These are phyloP conservation scores for Urtica urens DNA, from an alignment of 306 rosid genomes.

Conservation along the genomic window DNA sequence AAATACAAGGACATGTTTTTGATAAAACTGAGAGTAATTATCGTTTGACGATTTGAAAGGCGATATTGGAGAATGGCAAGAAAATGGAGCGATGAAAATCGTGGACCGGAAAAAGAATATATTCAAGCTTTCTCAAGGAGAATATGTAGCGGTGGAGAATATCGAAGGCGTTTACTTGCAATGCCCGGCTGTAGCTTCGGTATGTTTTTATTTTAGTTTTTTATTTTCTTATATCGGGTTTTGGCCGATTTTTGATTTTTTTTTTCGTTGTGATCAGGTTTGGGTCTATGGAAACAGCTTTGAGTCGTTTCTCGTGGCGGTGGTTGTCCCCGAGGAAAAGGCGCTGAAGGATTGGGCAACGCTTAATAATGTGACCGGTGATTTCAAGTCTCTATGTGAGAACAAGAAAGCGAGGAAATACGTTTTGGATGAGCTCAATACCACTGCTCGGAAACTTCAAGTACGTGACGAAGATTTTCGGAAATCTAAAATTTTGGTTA, in stretches of 20 bases:
- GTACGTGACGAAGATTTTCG: slow-evolving; percentile 25
- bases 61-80: slow-evolving; percentile 95
- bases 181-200: slow-evolving; percentile 72
- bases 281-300: slow-evolving; percentile 97
- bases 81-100: slow-evolving; percentile 77
- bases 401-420: slow-evolving; percentile 53
- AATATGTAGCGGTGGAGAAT: slow-evolving; percentile 82
- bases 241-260: not conserved
- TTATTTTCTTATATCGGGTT: too few species aligned
- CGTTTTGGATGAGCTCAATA: slow-evolving; percentile 75
- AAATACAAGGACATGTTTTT: not conserved
- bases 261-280: slow-evolving; percentile 30
- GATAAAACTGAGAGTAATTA: not conserved
- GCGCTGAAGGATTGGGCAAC: slow-evolving; percentile 78
- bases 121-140: slow-evolving; percentile 92
- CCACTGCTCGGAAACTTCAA: slow-evolving; percentile 52
- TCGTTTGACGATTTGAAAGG: slow-evolving; percentile 40
- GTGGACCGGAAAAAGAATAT: slow-evolving; percentile 85
- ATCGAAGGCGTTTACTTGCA: slow-evolving; percentile 61
- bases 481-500: too few species aligned
- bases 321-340: slow-evolving; percentile 65
- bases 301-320: slow-evolving; percentile 91
- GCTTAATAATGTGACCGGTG: slow-evolving; percentile 34
- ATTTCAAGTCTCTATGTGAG: slow-evolving; percentile 63
- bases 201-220: slow-evolving; percentile 11